phyloP scores from a whole-genome alignment of 1,284 basidiomycete genomes.

The Irpex sp. region DNA sequence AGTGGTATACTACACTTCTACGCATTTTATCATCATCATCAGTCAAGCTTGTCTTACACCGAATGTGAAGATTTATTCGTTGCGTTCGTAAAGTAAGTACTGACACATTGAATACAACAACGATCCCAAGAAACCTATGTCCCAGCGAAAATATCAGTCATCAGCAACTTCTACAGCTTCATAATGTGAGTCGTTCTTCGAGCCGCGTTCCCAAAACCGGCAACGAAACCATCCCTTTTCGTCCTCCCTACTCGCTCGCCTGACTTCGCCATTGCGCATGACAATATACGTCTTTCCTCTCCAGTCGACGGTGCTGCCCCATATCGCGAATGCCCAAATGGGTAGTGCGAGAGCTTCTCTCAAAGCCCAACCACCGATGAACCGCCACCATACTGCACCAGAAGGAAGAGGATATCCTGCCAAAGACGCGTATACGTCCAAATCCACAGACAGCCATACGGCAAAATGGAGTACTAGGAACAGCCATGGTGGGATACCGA shows the following conservation, averaged over 20 bases:
- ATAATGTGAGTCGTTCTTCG: conserved; percentile 20
- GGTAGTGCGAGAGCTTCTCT: conserved; percentile 82
- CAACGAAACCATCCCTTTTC: conserved; percentile 16
- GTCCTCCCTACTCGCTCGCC: conserved; percentile 17
- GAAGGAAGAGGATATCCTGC: conserved; percentile 63
- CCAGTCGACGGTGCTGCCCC: conserved; percentile 82
- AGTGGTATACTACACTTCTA: too few relatives aligned
- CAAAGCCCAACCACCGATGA: conserved; percentile 72
- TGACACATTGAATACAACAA: background rate
- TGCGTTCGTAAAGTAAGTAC: background rate
- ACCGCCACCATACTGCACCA: conserved; percentile 44
- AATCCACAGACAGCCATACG: conserved; percentile 64
- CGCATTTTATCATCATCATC: too few relatives aligned
- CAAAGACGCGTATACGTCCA: conserved; percentile 70
- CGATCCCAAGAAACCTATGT: background rate
- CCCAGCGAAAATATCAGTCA: conserved; percentile 3
- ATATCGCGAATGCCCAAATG: conserved; percentile 78
- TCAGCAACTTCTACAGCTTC: conserved; percentile 23
- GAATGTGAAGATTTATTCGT: too few relatives aligned
- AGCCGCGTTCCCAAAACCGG: conserved; percentile 11
- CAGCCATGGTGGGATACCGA: conserved; percentile 47
- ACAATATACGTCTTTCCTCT: conserved; percentile 70
- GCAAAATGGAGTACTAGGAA: conserved; percentile 55
- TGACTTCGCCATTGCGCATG: conserved; percentile 61
- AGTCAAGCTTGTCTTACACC: too few relatives aligned